A percentile compares a stretch with the other conserved stretches of the same genome.
phyloP scores from a whole-genome alignment of 208 protist genomes.

The Phytomonas francai region DNA sequence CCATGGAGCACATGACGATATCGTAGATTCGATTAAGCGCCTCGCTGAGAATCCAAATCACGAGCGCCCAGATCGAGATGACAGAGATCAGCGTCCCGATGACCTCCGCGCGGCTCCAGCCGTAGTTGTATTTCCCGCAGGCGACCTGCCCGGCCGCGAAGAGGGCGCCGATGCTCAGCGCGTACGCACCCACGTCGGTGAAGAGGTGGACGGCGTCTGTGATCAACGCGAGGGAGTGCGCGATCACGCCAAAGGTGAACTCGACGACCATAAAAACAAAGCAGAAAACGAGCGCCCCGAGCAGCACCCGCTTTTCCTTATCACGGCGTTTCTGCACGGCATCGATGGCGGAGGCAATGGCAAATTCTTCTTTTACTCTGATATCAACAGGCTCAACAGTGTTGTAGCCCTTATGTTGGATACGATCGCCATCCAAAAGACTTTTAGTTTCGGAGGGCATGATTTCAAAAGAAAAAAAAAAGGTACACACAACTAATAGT shows the following conservation, averaged over 20 bases:
- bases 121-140: constrained; percentile 79
- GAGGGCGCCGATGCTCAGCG: constrained; percentile 74
- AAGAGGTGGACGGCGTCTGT: constrained; percentile 88
- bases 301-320: constrained; percentile 59
- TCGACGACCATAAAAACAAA: constrained; percentile 88
- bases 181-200: constrained; percentile 85
- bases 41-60: constrained; percentile 77
- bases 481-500: background rate
- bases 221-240: constrained; percentile 84
- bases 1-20: constrained; percentile 50
- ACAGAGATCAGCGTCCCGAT: constrained; percentile 85
- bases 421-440: background rate
- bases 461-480: background rate
- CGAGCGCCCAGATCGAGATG: constrained; percentile 86
- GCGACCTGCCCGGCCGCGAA: constrained; percentile 48
- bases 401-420: background rate
- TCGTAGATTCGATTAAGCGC: constrained; percentile 50
- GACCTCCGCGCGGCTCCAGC: constrained; percentile 88
- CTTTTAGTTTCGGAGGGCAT: background rate
- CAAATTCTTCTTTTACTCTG: constrained; percentile 13
- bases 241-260: constrained; percentile 63
- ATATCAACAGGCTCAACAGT: constrained; percentile 6
- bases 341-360: constrained; percentile 16
- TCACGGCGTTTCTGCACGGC: constrained; percentile 36
- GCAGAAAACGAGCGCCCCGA: constrained; percentile 53